Conservation (phyloP, 2,329 filamentous ascomycete species). For the Alternaria consortialis region DNA sequence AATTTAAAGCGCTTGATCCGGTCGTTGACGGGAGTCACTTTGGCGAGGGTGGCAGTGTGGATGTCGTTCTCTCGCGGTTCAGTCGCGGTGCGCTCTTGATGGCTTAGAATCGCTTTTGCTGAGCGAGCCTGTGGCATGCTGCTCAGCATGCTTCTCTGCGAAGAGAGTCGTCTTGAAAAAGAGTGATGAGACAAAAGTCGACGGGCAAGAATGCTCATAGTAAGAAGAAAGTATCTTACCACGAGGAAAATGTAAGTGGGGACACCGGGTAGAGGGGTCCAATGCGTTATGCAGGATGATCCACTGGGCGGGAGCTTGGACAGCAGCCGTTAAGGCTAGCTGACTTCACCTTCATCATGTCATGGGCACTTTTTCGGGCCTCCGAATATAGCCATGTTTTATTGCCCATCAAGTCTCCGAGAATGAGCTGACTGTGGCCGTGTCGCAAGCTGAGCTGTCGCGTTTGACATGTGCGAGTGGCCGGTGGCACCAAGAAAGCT, state of each 20-base stretch:
- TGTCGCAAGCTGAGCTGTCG: neutral
- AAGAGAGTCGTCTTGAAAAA: slow-evolving; percentile 14
- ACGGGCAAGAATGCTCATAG: slow-evolving; percentile 24
- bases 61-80: slow-evolving; percentile 75
- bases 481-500: slow-evolving; percentile 8
- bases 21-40: slow-evolving; percentile 71
- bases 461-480: slow-evolving; percentile 5
- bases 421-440: neutral
- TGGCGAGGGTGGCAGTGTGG: slow-evolving; percentile 68
- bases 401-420: neutral
- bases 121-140: slow-evolving; percentile 45
- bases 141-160: slow-evolving; percentile 33
- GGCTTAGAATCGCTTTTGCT: slow-evolving; percentile 52
- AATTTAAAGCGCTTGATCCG: slow-evolving; percentile 74
- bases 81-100: slow-evolving; percentile 76
- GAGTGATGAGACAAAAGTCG: slow-evolving; percentile 23
- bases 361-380: slow-evolving; percentile 6
- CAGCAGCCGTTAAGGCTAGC: slow-evolving; percentile 16
- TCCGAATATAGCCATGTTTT: slow-evolving; percentile 1
- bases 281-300: slow-evolving; percentile 23
- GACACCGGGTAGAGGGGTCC: slow-evolving; percentile 20
- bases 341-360: slow-evolving; percentile 6
- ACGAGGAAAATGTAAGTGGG: slow-evolving; percentile 32
- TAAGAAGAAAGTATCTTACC: slow-evolving; percentile 25
- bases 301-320: slow-evolving; percentile 25